Base-by-base conservation (phyloP, 768 basidiomycete genomes). In the Roridomyces roridus region DNA sequence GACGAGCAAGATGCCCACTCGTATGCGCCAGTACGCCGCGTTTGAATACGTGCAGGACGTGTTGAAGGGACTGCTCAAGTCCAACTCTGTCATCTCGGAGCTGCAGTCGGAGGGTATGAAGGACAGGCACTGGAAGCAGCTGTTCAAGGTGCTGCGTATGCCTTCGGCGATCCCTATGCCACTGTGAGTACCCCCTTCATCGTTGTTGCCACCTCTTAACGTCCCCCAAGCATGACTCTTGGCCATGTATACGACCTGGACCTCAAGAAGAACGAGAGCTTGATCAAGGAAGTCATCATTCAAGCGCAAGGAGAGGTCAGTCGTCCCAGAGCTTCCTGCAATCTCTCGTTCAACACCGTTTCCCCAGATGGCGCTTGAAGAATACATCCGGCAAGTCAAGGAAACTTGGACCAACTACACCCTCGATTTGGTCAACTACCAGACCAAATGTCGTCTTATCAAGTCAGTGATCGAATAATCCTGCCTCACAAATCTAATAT, bases 1-100 rank as follows among this genome's bases (percentile, higher is more conserved):
- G n/a, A 98, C 96, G 21, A 93, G 95, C 77, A 96, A 98, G 44
- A 98, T 99, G 96, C 97, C 97, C 1, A 96, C 93, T 34, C 82
- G 96, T 58, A 99, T 98, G 97, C 85, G 97, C 49, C 97, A 99
- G 70, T 99, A 99, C 71, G 93, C 95, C 9, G 97, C 97, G 0
- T 99, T 98, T 68, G 97, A 98, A 79, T 96, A 92, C 70, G 94
- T 98, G 2, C 96, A 98, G 68, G 96, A 99, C 39, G 83, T 89
- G 20, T 80, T 99, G 50, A 84, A 90, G 41, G 85, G 87, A 12
- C 79, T 95, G 44, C 82, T 98, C 62, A 98, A 97, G 76, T 88
- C 91, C 34, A 98, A 99, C 70, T 70, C 87, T 0, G 77, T 97
- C 62, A 81, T 99, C n/a, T 87, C 87, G 15, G 97, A 99, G 73